Base-by-base conservation (phyloP, 306 rosid species). In the Cicer yamashitae region DNA sequence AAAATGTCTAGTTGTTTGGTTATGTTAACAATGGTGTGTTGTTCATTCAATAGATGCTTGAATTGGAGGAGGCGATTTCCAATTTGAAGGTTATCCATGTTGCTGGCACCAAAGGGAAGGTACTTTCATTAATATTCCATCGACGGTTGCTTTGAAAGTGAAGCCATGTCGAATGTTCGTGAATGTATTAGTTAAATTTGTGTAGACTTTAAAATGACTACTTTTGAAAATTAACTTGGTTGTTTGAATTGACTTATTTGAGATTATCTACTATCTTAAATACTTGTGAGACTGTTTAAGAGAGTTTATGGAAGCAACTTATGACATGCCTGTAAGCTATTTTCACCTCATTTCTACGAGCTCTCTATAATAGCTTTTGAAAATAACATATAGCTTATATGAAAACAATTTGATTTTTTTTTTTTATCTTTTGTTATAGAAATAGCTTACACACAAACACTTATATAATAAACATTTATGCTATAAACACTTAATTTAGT, bases 51-150 rank as follows among this genome's bases (percentile, higher is more conserved):
- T 60, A 94, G 98, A 91, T 91, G 47, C 89, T 94, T 47, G 98
- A 94, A 59, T 87, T 94, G 77, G 97, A 94, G 77, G 97, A 91
- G 85, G 71, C 90, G 10, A 87, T 91, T 82, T 85, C 90, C 1
- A 61, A 83, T 71, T 77, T 94, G 97, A 94, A 94, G 93, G 67
- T 94, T 69, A 90, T 94, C 72, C 98, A 94, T 77, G 96, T 91
- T 48, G 98, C 98, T 81, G 98, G 98, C 15, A 94, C 97, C 77
- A 94, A 94, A 84, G 97, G 98, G 64, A 94, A 94, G 98, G 98
- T 94, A 87, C 58, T 50, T 53, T 44, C 37, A 41, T 47, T 61
- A 68, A 13, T 11, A 8, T 78, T 46, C 1, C 0, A 40, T 52
- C 18, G 1, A 64, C 63, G 74, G 50, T 79, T 79, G 72, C 81